Evolutionary conservation across 805 yeast genomes (phyloP).

Genomic region (Candida palmyrensis): DNA sequence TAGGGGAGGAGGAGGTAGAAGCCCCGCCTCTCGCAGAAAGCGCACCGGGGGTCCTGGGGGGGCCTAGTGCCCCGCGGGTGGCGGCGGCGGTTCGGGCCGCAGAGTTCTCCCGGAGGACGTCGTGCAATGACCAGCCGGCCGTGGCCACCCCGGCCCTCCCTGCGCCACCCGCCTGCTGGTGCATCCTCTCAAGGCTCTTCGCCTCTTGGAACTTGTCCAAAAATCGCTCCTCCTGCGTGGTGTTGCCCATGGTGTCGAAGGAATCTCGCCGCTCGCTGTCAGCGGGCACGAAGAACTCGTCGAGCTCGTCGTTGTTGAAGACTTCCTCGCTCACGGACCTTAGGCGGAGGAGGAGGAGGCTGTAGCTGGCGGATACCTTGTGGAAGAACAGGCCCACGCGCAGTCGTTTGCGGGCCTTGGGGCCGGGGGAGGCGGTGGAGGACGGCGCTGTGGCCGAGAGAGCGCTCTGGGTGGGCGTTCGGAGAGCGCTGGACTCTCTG

Average conservation of each 20-base stretch:
- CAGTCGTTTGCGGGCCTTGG: too few relatives aligned
- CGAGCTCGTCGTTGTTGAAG: constrained; percentile 44
- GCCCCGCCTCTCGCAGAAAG: background rate
- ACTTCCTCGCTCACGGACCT: constrained; percentile 45
- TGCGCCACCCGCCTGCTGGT: too few relatives aligned
- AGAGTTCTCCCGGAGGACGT: too few relatives aligned
- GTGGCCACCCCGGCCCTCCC: too few relatives aligned
- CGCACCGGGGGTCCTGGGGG: background rate
- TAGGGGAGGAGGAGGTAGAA: background rate
- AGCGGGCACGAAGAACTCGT: constrained; percentile 40
- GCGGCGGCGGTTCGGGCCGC: background rate
- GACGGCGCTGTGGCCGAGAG: too few relatives aligned
- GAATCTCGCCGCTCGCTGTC: constrained; percentile 25
- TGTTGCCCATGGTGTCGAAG: constrained; percentile 15
- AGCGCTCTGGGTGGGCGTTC: too few relatives aligned
- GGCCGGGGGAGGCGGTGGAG: too few relatives aligned
- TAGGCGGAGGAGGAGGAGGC: constrained; percentile 24
- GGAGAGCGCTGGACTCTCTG: too few relatives aligned
- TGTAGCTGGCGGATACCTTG: constrained; percentile 37
- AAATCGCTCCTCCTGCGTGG: constrained; percentile 26
- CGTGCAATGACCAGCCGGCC: too few relatives aligned
- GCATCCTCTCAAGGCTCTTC: constrained; percentile 29
- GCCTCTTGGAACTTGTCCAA: constrained; percentile 25
- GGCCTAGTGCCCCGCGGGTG: background rate
- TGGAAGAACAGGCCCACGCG: constrained; percentile 27